These are phyloP conservation scores for Austroboletus eburneus DNA, from an alignment of 768 basidiomycete genomes.

Conservation along the genomic window DNA sequence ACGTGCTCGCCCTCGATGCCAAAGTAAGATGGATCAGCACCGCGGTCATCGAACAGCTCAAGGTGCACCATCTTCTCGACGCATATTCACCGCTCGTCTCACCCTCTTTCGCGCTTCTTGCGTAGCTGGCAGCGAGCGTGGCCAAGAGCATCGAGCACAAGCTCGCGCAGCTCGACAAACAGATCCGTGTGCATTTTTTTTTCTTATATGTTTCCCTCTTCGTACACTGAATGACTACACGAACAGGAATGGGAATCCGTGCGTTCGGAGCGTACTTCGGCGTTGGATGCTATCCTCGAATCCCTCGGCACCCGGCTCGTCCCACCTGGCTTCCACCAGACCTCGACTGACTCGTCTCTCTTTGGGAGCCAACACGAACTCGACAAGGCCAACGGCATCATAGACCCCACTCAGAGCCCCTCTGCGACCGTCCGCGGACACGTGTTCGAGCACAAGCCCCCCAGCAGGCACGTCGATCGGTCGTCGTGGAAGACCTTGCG, in stretches of 20 bases:
- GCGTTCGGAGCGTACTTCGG: slow-evolving; percentile 54
- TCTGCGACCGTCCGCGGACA: slow-evolving; percentile 29
- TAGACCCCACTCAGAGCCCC: slow-evolving; percentile 33
- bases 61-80: slow-evolving; percentile 40
- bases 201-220: neutral
- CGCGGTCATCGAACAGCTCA: slow-evolving; percentile 72
- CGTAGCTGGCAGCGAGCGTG: slow-evolving; percentile 65
- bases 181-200: slow-evolving; percentile 50
- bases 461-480: slow-evolving; percentile 37
- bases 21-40: slow-evolving; percentile 76
- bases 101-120: neutral
- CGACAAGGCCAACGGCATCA: slow-evolving; percentile 34
- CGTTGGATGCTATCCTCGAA: slow-evolving; percentile 68
- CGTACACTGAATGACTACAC: too few species aligned
- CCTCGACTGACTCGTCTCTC: slow-evolving; percentile 63
- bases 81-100: neutral
- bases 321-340: slow-evolving; percentile 72
- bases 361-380: slow-evolving; percentile 74
- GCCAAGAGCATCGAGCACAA: slow-evolving; percentile 75
- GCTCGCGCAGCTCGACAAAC: slow-evolving; percentile 53
- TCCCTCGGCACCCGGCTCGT: slow-evolving; percentile 68
- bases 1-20: slow-evolving; percentile 74
- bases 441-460: slow-evolving; percentile 16
- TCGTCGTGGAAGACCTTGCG: slow-evolving; percentile 76
- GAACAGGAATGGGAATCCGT: slow-evolving; percentile 74